These are phyloP conservation scores for Aspergillus tamarii DNA, from an alignment of 2,329 filamentous ascomycete species.

Conservation along the genomic window DNA sequence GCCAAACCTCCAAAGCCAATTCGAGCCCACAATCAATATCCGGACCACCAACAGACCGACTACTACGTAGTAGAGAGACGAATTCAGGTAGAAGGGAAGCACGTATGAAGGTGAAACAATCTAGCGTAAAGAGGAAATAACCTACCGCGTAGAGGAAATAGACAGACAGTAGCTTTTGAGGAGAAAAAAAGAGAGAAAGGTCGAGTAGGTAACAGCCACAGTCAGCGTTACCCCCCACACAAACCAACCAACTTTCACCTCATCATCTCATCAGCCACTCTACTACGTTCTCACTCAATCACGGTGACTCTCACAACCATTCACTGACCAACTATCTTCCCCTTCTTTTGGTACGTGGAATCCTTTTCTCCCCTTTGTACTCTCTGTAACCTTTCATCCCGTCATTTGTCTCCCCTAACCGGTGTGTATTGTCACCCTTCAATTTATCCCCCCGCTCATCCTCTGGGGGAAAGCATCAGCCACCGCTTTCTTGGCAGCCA, in stretches of 20 bases:
- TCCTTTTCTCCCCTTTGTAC: neutral
- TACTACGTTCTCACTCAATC: neutral
- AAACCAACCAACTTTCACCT: constrained; percentile 3
- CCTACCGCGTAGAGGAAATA: neutral
- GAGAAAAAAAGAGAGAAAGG: neutral
- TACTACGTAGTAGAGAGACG: neutral
- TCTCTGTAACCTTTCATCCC: neutral
- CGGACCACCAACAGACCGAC: neutral
- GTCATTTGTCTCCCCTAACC: neutral
- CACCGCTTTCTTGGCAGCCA: constrained; percentile 13
- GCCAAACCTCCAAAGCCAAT: constrained; percentile 25
- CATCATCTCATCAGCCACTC: neutral
- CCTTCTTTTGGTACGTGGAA: neutral
- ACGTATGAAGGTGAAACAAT: neutral
- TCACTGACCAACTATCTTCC: neutral
- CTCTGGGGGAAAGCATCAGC: neutral
- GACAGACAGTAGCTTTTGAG: neutral
- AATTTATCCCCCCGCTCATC: neutral
- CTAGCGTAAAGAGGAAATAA: neutral
- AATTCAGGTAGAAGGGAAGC: neutral
- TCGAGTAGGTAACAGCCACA: neutral
- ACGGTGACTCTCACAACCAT: neutral
- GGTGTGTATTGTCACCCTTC: neutral
- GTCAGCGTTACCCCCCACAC: neutral
- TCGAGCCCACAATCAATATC: constrained; percentile 10